A percentile compares a stretch with the other conserved stretches of the same genome.
phyloP scores from a whole-genome alignment of 441 rosid species.

The Bocquillonia castaneifolia region DNA sequence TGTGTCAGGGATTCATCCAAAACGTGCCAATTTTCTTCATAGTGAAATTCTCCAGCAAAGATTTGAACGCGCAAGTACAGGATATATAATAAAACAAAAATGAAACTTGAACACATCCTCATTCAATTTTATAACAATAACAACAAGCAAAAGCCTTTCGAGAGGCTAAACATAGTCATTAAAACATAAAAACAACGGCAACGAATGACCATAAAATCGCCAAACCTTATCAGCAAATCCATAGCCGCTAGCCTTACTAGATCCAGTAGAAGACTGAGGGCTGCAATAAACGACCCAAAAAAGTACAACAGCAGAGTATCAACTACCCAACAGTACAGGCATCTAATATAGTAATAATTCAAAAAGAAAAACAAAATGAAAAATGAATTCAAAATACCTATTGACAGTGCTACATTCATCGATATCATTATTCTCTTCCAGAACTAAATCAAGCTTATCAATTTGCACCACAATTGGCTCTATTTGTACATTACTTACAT shows the following conservation, averaged over 20 bases:
- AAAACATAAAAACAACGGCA: background rate
- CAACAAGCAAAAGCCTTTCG: background rate
- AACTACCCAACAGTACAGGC: too few species aligned
- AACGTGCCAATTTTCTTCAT: background rate
- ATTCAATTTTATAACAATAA: background rate
- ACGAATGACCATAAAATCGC: background rate
- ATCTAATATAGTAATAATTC: too few species aligned
- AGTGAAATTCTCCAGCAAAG: background rate
- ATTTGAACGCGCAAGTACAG: background rate
- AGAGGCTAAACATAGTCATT: background rate
- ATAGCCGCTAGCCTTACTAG: slow-evolving; percentile 76
- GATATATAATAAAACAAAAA: background rate
- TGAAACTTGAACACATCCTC: background rate
- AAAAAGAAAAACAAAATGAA: background rate
- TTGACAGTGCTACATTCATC: slow-evolving; percentile 48
- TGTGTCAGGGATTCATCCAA: background rate
- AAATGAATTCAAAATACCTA: slow-evolving; percentile 43
- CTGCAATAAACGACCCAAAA: slow-evolving; percentile 34
- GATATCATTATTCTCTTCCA: slow-evolving; percentile 76
- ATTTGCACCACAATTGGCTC: slow-evolving; percentile 90
- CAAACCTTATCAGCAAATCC: slow-evolving; percentile 99
- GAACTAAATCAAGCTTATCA: slow-evolving; percentile 90
- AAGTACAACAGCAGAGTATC: slow-evolving; percentile 10
- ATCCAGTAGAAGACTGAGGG: slow-evolving; percentile 47
- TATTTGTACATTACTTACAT: slow-evolving; percentile 78